These are phyloP conservation scores for Ceratocystis alfenasii DNA, from an alignment of 2,329 filamentous ascomycete species.

Conservation along the genomic window DNA sequence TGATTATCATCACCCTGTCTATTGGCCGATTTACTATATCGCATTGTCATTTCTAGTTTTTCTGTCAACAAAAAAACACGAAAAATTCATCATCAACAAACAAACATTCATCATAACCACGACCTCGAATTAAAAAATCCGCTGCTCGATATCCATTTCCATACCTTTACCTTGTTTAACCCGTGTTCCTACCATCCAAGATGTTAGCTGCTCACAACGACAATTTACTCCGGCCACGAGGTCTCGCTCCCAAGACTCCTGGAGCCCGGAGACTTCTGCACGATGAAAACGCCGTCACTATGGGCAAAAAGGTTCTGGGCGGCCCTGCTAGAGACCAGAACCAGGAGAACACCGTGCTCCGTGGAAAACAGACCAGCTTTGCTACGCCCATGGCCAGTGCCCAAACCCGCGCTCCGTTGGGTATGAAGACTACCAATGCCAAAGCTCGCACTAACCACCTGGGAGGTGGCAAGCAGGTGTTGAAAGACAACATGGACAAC, in stretches of 20 bases:
- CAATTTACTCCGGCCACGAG: slow-evolving; percentile 48
- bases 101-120: not conserved
- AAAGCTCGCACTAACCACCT: slow-evolving; percentile 57
- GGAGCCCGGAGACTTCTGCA: slow-evolving; percentile 60
- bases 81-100: not conserved
- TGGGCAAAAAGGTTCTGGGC: slow-evolving; percentile 20
- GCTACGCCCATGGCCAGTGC: slow-evolving; percentile 25
- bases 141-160: not conserved
- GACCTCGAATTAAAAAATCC: not conserved
- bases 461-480: slow-evolving; percentile 44
- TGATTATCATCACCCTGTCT: slow-evolving; percentile 1
- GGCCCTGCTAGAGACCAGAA: slow-evolving; percentile 14
- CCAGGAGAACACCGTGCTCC: slow-evolving; percentile 18
- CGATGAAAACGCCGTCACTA: slow-evolving; percentile 59
- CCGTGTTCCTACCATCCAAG: slow-evolving; percentile 15
- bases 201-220: slow-evolving; percentile 73
- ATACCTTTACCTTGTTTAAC: no score
- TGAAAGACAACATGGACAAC: slow-evolving; percentile 49
- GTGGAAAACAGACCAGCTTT: slow-evolving; percentile 18
- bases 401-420: slow-evolving; percentile 66
- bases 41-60: not conserved
- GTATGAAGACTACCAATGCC: slow-evolving; percentile 92
- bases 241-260: slow-evolving; percentile 61
- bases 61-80: slow-evolving; percentile 1
- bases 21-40: not conserved